Conservation (phyloP, 768 basidiomycete species). For the Mycena alexandri region DNA sequence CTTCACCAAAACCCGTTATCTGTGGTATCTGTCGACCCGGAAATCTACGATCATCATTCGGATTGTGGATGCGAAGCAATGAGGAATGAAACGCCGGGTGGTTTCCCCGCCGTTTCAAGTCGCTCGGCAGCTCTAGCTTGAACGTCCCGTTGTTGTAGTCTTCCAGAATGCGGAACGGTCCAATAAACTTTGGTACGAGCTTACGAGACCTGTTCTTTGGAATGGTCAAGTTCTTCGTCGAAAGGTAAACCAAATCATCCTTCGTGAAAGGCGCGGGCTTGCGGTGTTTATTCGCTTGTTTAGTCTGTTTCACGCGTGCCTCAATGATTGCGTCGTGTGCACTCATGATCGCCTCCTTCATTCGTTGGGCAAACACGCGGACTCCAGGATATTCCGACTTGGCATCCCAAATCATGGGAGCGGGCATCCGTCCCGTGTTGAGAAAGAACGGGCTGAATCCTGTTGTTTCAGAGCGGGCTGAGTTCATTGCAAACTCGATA, state of each 20-base stretch:
- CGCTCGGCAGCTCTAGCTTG: constrained; percentile 43
- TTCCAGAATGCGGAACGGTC: constrained; percentile 46
- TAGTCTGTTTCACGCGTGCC: constrained; percentile 46
- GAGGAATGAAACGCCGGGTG: constrained; percentile 47
- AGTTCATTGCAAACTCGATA: too few relatives aligned
- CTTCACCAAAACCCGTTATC: constrained; percentile 43
- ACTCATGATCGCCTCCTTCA: constrained; percentile 34
- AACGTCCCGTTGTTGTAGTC: constrained; percentile 37
- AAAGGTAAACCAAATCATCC: too few relatives aligned
- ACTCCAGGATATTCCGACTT: too few relatives aligned
- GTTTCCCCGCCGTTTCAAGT: constrained; percentile 38
- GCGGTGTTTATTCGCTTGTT: too few relatives aligned
- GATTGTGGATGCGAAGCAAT: constrained; percentile 41
- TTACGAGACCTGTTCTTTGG: too few relatives aligned
- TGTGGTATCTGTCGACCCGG: constrained; percentile 36
- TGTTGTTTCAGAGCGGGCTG: too few relatives aligned
- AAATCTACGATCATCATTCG: constrained; percentile 47
- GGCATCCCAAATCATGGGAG: too few relatives aligned
- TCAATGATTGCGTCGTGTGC: constrained; percentile 49
- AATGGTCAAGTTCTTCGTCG: too few relatives aligned
- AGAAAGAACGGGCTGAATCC: too few relatives aligned
- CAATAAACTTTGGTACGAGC: constrained; percentile 50
- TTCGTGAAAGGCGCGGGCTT: too few relatives aligned
- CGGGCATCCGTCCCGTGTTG: too few relatives aligned
- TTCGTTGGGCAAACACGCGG: constrained; percentile 37